A percentile compares a stretch with the other conserved stretches of the same genome.
Evolutionary conservation across 2,329 filamentous ascomycete species (phyloP).

Genomic region (Fusarium staphyleae): DNA sequence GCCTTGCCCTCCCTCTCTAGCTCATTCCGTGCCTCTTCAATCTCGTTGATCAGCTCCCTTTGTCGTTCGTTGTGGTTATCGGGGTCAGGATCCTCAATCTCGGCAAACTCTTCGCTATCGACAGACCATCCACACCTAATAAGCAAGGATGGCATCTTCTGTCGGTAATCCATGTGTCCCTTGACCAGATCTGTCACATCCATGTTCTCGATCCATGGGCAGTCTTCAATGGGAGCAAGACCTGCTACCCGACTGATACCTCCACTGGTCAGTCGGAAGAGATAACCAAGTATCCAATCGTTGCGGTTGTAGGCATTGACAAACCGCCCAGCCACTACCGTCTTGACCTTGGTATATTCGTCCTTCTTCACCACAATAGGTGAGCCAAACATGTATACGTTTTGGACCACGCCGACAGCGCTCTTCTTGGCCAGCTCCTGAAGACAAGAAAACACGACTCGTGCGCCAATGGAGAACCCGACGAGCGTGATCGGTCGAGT

Average conservation of each 20-base stretch:
- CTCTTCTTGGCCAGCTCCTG: constrained; percentile 85
- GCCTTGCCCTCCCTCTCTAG: constrained; percentile 81
- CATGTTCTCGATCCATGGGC: constrained; percentile 87
- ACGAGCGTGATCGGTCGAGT: constrained; percentile 91
- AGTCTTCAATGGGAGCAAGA: constrained; percentile 74
- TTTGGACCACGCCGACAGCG: constrained; percentile 87
- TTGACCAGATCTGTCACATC: constrained; percentile 85
- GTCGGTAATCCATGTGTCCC: constrained; percentile 96
- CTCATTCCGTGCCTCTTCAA: constrained; percentile 90
- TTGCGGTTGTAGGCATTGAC: constrained; percentile 94
- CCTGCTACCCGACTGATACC: constrained; percentile 90
- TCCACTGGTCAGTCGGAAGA: constrained; percentile 92
- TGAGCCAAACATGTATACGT: constrained; percentile 93
- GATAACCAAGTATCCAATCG: constrained; percentile 96
- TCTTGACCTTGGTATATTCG: constrained; percentile 81
- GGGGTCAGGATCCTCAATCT: constrained; percentile 97
- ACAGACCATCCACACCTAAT: constrained; percentile 90
- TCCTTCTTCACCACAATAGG: constrained; percentile 91
- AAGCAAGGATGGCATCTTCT: constrained; percentile 86
- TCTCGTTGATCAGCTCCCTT: constrained; percentile 92
- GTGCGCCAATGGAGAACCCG: constrained; percentile 90
- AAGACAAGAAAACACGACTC: constrained; percentile 91
- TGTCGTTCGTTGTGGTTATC: constrained; percentile 90
- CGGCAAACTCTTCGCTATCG: constrained; percentile 90
- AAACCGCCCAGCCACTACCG: constrained; percentile 90